A percentile compares a stretch with the other conserved stretches of the same genome.
Evolutionary conservation across 78 protist genomes (phyloP).

Genomic region (Chrysochromulina parva): DNA sequence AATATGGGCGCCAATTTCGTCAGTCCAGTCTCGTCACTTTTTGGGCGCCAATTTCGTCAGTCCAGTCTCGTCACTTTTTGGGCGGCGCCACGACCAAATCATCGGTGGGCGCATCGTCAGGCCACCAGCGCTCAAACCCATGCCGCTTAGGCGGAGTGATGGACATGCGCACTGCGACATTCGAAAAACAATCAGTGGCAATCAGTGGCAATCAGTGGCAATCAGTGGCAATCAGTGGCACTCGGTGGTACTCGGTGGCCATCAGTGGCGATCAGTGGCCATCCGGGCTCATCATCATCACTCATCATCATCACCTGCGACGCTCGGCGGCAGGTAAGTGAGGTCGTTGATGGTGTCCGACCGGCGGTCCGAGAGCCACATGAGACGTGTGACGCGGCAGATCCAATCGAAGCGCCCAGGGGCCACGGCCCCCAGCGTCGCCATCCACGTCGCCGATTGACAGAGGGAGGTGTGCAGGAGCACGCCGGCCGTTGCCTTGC

Average conservation of each 20-base stretch:
- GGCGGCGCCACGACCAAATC: too few species aligned
- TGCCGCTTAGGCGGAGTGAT: background rate
- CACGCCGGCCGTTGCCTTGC: background rate
- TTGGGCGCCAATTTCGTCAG: too few species aligned
- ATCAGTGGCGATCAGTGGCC: too few species aligned
- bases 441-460: background rate
- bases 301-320: too few species aligned
- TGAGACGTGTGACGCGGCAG: background rate
- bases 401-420: background rate
- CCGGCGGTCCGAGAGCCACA: background rate
- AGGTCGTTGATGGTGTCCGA: background rate
- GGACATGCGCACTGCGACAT: background rate
- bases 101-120: too few species aligned
- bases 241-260: too few species aligned
- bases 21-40: too few species aligned
- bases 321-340: background rate
- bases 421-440: background rate
- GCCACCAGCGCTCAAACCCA: background rate
- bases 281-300: too few species aligned
- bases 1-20: too few species aligned
- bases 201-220: too few species aligned
- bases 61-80: too few species aligned
- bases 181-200: background rate
- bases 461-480: background rate
- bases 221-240: too few species aligned